A percentile compares a stretch with the other conserved stretches of the same genome.
Conservation (phyloP, 306 rosid genomes). For the Quercus bicolor region DNA sequence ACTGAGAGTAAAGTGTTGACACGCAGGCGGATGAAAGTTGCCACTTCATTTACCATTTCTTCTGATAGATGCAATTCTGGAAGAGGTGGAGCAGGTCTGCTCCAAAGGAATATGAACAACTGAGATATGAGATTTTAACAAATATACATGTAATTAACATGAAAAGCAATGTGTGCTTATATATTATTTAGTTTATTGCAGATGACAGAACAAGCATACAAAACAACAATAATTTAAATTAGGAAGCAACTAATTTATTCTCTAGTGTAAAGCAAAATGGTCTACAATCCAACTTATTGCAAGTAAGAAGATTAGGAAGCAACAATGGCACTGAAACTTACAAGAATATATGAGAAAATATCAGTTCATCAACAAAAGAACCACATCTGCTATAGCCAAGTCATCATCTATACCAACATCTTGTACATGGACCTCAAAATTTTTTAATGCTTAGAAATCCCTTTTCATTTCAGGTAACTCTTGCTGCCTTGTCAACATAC, state of each 20-base stretch:
- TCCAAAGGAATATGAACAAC: constrained; percentile 22
- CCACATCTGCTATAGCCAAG: constrained; percentile 4
- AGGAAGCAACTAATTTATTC: no score
- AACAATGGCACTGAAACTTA: constrained; percentile 6
- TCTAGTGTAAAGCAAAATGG: no score
- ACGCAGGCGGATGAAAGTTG: constrained; percentile 45
- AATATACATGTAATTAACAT: not conserved
- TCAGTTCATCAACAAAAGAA: constrained; percentile 1
- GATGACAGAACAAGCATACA: not conserved
- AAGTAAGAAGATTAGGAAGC: not conserved
- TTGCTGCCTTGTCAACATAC: not conserved
- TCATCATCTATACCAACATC: not conserved
- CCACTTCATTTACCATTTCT: constrained; percentile 69
- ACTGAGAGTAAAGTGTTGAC: constrained; percentile 62
- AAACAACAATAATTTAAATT: no score
- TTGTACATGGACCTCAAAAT: not conserved
- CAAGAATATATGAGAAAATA: not conserved
- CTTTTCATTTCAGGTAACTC: not conserved
- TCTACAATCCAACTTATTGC: no score
- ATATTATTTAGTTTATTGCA: not conserved
- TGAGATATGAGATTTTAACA: not conserved
- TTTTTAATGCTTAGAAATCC: not conserved
- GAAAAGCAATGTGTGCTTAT: not conserved
- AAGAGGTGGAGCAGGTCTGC: constrained; percentile 94
- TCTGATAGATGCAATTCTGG: constrained; percentile 78